Evolutionary conservation across 163 green algal genomes (phyloP), one percentile per base, ranked within the genome.

Genomic region (Scenedesmus sp.): DNA sequence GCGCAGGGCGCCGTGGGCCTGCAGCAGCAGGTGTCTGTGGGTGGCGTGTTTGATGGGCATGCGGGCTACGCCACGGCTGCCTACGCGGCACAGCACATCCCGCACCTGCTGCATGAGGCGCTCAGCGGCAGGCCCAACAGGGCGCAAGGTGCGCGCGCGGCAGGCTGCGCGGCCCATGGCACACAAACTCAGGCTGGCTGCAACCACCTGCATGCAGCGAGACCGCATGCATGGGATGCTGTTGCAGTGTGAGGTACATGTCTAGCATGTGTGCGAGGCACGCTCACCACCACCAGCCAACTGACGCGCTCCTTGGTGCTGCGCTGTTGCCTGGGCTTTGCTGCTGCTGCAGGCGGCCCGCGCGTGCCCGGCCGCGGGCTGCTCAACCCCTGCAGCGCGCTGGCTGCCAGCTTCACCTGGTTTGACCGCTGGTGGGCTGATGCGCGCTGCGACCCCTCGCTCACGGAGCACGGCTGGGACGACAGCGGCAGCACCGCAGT

Each of bases 361-460:
- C 81, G 20, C 34, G 46, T 84, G 23, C 60, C 52, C n/a, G 16
- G 64, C 34, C 84, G 46, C 5, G 23, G 55, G 1, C 23, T 79
- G 87, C 34, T 91, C 9, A 57, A 66, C 15, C 87, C 90, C 9
- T 10, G 8, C n/a, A 60, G 10, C 20, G 90, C 90, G 12, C 23
- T 93, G 20, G 34, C 62, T n/a, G 60, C 52, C 12, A 54, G 46
- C 12, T 93, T 93, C 60, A 52, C 52, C 2, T 74, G 46, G 77
- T 93, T 93, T 88, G 90, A 93, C 79, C 85, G 86, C 59, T 93
- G 90, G 90, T 93, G 90, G 90, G 52, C 20, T 34, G 85, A 93
- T 73, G 90, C 90, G 26, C 90, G 90, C 52, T 93, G 90, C 34
- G 90, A 93, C 85, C 90, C 90, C 10, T 10, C 62, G 15, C 74